These are phyloP conservation scores for Saposhnikovia divaricata DNA, from an alignment of 129 eudicot genomes.

Conservation along the genomic window DNA sequence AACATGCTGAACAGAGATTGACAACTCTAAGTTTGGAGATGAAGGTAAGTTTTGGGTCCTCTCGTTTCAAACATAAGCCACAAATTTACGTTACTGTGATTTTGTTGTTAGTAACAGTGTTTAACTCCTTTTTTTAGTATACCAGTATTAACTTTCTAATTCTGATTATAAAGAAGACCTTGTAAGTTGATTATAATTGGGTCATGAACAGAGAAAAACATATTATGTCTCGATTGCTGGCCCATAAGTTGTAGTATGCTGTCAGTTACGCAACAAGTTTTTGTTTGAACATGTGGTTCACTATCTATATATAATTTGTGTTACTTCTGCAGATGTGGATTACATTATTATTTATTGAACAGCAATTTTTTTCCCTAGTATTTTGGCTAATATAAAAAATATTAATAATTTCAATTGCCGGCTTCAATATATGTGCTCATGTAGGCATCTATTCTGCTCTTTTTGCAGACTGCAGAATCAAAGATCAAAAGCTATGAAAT, in stretches of 20 bases:
- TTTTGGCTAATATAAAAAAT: neutral
- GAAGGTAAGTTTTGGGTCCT: slow-evolving; percentile 46
- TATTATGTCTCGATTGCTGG: neutral
- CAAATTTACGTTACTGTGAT: neutral
- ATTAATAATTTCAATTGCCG: neutral
- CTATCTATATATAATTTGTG: neutral
- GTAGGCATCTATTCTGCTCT: neutral
- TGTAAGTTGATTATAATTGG: neutral
- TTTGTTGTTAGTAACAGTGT: neutral
- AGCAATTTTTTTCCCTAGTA: neutral
- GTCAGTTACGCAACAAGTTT: neutral
- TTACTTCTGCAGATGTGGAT: neutral
- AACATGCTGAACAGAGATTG: slow-evolving; percentile 71
- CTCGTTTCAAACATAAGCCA: neutral
- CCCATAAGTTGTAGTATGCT: neutral
- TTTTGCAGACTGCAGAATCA: slow-evolving; percentile 76
- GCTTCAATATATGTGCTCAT: slow-evolving; percentile 4
- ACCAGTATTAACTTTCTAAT: neutral
- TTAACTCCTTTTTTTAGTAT: neutral
- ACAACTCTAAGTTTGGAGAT: slow-evolving; percentile 73
- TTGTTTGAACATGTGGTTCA: neutral
- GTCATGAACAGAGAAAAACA: neutral
- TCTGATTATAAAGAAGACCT: neutral
- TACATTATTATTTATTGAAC: neutral
- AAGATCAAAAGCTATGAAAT: slow-evolving; percentile 57